Evolutionary conservation across 2,329 filamentous ascomycete genomes (phyloP), one percentile per base, ranked within the genome.

Genomic region (Apiospora arundinis): DNA sequence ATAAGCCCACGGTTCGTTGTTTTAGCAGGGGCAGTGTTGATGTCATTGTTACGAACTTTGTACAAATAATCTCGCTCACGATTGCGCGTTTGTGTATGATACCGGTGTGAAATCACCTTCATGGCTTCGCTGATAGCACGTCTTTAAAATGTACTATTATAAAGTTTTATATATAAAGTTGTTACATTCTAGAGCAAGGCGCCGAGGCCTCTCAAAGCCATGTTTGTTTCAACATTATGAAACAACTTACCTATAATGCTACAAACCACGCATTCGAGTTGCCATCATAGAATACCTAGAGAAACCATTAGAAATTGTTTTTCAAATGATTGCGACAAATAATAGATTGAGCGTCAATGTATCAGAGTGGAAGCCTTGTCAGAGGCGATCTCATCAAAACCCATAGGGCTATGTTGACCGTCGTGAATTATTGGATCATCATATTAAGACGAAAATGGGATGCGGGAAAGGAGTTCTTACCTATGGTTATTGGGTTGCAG

Each of bases 371-470:
- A 70, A 46, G 91, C 92, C 91, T 85, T 91, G 92, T 93, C 92
- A 93, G 85, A 90, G 91, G 91, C 91, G 84, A 85, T 91, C 85
- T 94, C 92, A 93, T 93, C 92, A 94, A 92, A 84, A 88, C 89
- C 85, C 84, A 82, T 89, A 74, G 85, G 88, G 83, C 90, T 94
- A 93, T 92, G 92, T 92, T 92, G 92, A 94, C 92, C 92, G 92
- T 94, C 92, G 92, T 94, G 92, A 93, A 63, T 89, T 89, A 87
- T 83, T 86, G 86, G 87, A 89, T 92, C 91, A 93, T 93, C 91
- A 92, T 91, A 74, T 83, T 81, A 74, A 76, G 74, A 69, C 65
- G 65, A 46, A 49, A 45, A 66, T 7, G 69, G 60, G 72, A 71
- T 16, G 71, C 65, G 40, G 69, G 46, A n/a, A 48, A 69, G 73